Evolutionary conservation across 495 filamentous ascomycete genomes (phyloP), one percentile per base, ranked within the genome.

Genomic region (Trypethelium eluteriae): DNA sequence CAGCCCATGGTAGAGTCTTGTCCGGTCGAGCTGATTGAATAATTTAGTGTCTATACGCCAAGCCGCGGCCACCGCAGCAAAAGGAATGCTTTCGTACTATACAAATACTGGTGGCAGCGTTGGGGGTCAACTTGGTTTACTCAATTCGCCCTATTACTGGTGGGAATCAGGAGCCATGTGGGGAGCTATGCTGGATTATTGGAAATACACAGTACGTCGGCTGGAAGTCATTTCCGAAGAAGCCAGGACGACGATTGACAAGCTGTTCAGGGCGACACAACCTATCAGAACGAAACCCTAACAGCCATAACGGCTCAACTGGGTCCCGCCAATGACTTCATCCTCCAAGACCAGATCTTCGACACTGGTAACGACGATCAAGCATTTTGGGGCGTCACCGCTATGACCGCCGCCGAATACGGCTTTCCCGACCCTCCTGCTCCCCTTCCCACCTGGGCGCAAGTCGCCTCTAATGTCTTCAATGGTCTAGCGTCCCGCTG

Each of bases 361-460:
- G 34, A 47, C 59, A 77, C 81, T 67, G 88, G 87, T 2, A 91
- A 90, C 71, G 87, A 90, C 68, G 88, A 90, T 70, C 89, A 92
- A 74, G 87, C 87, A 16, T 93, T 93, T 73, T 96, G 91, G 91
- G 87, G 81, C 2, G 80, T 93, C 39, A 80, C 87, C 35, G 84
- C 88, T 62, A 84, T 95, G 65, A 80, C 88, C 6, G 91, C 89
- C 0, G 85, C 87, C 14, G 91, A 95, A 73, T 76, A 87, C 61
- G 85, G 85, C 69, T 92, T 88, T 68, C 88, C 89, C 3, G 81
- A 90, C 66, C 82, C 85, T 2, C 72, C 83, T 25, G 67, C 80
- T 9, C 73, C 67, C 2, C 74, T 83, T 18, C 84, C 87, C 0
- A 80, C 81, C 2, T 93, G 88, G 86, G 76, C 89, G 6, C 75